phyloP scores from a whole-genome alignment of 78 protist species.

The Capsaspora owczarzaki region DNA sequence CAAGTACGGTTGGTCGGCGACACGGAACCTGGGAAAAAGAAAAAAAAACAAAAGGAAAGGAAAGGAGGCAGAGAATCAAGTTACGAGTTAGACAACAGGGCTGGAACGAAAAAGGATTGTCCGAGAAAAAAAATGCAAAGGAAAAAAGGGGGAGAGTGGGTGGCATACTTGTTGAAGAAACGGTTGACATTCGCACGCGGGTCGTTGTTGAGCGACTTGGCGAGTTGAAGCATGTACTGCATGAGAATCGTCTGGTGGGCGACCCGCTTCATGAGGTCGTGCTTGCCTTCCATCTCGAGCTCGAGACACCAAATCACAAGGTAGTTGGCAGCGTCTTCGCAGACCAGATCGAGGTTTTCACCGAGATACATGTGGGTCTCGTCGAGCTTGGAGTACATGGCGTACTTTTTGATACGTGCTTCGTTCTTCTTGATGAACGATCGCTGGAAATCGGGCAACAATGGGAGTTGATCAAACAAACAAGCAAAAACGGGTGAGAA shows the following conservation, averaged over 20 bases:
- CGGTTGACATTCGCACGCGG: not conserved
- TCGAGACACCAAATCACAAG: slow-evolving; percentile 20
- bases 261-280: slow-evolving; percentile 8
- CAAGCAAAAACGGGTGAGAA: too few relatives aligned
- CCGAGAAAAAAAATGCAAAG: not conserved
- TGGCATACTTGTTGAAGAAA: not conserved
- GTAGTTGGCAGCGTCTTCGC: slow-evolving; percentile 28
- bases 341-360: slow-evolving; percentile 7
- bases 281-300: slow-evolving; percentile 23
- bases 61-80: not conserved
- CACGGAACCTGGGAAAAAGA: not conserved
- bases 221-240: slow-evolving; percentile 7
- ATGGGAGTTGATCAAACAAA: too few relatives aligned
- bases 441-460: too few relatives aligned
- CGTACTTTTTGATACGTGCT: not conserved
- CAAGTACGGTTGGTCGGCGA: not conserved
- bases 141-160: not conserved
- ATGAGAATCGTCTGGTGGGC: slow-evolving; percentile 8
- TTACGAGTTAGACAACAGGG: not conserved
- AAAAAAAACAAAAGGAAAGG: not conserved
- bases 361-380: slow-evolving; percentile 3
- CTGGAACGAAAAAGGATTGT: not conserved
- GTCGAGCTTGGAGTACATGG: not conserved
- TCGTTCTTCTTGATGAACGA: slow-evolving; percentile 9
- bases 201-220: slow-evolving; percentile 8